Conservation (phyloP, 164 flowering plant species). For the Nelumbo lutea region DNA sequence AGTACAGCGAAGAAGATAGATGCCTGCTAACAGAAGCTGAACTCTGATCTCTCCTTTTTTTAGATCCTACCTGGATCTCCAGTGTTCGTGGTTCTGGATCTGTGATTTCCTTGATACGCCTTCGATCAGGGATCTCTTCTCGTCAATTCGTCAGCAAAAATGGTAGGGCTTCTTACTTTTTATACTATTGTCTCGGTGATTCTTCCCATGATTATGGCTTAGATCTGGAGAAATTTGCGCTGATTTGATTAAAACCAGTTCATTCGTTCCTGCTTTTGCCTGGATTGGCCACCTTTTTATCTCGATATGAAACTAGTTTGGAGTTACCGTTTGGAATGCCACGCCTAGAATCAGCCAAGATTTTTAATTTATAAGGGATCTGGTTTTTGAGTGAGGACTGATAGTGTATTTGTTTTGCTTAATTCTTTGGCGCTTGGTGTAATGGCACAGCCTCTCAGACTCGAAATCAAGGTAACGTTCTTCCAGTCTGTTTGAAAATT, state of each 20-base stretch:
- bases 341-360: background rate
- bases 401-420: constrained; percentile 21
- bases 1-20: too few relatives aligned
- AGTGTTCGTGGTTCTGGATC: constrained; percentile 8
- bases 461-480: constrained; percentile 78
- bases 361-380: constrained; percentile 18
- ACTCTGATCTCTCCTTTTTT: background rate
- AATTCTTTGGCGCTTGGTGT: constrained; percentile 7
- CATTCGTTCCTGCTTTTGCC: background rate
- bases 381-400: constrained; percentile 15
- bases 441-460: constrained; percentile 73
- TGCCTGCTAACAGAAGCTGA: background rate
- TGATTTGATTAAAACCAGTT: constrained; percentile 15
- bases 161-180: constrained; percentile 27
- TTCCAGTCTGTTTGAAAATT: background rate
- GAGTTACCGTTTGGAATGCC: background rate
- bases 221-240: constrained; percentile 28
- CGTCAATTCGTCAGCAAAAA: constrained; percentile 17
- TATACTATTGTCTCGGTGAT: background rate
- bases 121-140: background rate
- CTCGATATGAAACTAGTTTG: background rate
- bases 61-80: constrained; percentile 4
- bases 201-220: background rate
- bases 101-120: background rate
- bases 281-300: background rate